Conservation (phyloP, 768 basidiomycete genomes). For the Suillus fuscotomentosus region DNA sequence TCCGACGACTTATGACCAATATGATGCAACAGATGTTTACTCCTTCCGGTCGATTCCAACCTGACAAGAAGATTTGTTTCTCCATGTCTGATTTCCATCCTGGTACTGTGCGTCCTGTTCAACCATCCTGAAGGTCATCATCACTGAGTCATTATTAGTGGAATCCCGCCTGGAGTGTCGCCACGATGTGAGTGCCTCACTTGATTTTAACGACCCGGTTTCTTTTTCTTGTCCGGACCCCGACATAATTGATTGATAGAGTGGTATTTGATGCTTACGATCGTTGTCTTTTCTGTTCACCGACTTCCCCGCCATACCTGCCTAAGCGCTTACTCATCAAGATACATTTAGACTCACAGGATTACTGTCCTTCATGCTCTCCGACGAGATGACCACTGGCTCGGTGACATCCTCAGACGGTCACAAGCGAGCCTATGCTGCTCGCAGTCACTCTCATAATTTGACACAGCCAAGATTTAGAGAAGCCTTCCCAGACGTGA, state of each 20-base stretch:
- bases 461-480: constrained; percentile 73
- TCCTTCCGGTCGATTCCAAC: constrained; percentile 86
- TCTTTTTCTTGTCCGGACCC: constrained; percentile 9
- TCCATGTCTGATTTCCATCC: constrained; percentile 98
- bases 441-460: constrained; percentile 86
- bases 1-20: constrained; percentile 8
- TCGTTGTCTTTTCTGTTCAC: constrained; percentile 4
- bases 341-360: constrained; percentile 74
- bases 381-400: constrained; percentile 96
- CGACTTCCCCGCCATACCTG: constrained; percentile 3
- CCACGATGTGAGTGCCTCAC: constrained; percentile 72
- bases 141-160: constrained; percentile 47
- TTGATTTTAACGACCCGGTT: constrained; percentile 4
- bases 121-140: constrained; percentile 1
- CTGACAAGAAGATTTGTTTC: constrained; percentile 95
- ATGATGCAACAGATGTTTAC: constrained; percentile 72
- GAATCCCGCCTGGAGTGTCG: constrained; percentile 96
- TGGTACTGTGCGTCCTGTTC: constrained; percentile 62
- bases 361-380: constrained; percentile 90
- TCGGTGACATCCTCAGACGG: constrained; percentile 77
- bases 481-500: constrained; percentile 87
- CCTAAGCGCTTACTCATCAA: constrained; percentile 6
- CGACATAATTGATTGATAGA: constrained; percentile 13
- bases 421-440: constrained; percentile 77
- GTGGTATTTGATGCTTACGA: constrained; percentile 6